Conservation (phyloP, 2,329 filamentous ascomycete genomes). For the Drechmeria coniospora region DNA sequence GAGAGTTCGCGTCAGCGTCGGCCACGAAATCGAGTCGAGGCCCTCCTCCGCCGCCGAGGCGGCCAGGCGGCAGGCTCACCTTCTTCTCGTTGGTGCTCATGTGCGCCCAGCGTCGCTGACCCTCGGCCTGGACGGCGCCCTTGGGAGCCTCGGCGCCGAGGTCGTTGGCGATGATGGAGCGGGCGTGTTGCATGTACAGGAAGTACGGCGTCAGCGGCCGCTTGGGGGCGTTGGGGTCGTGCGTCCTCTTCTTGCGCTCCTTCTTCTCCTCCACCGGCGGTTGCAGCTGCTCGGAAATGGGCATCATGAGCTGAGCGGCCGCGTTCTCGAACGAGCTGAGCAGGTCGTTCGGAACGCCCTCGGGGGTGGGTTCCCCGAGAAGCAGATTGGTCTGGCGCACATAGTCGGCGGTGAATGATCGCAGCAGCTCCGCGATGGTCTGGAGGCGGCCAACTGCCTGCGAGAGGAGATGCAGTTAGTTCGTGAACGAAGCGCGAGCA, state of each 20-base stretch:
- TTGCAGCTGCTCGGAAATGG: conserved; percentile 20
- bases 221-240: conserved; percentile 91
- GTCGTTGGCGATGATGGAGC: conserved; percentile 66
- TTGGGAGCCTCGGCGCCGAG: conserved; percentile 63
- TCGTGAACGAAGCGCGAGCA: too few species aligned
- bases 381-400: conserved; percentile 78
- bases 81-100: conserved; percentile 60
- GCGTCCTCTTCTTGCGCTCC: conserved; percentile 75
- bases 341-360: conserved; percentile 27
- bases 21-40: too few species aligned
- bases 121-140: conserved; percentile 76
- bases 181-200: conserved; percentile 80
- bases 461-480: too few species aligned
- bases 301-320: conserved; percentile 29
- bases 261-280: conserved; percentile 54
- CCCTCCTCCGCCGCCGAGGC: too few species aligned
- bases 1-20: too few species aligned
- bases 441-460: conserved; percentile 47
- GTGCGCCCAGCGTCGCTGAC: conserved; percentile 69
- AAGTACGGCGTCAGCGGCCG: conserved; percentile 89
- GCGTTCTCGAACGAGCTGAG: conserved; percentile 38
- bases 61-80: conserved; percentile 1
- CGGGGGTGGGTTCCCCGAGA: conserved; percentile 46
- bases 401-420: conserved; percentile 69
- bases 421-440: conserved; percentile 64